phyloP scores from a whole-genome alignment of 805 yeast genomes.

The Wilhelminamyces savonicus region DNA sequence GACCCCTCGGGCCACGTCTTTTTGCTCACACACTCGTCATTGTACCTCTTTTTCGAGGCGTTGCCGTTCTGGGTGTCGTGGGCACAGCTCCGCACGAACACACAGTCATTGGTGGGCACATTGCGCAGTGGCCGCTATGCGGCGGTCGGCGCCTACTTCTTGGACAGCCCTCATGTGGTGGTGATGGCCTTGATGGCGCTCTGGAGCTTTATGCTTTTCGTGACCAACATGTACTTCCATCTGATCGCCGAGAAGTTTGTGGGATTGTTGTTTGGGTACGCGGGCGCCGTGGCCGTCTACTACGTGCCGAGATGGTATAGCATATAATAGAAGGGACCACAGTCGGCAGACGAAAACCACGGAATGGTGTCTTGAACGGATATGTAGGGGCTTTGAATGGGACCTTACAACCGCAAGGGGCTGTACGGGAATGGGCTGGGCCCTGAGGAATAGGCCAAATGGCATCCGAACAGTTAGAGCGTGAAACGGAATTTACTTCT shows the following conservation, averaged over 20 bases:
- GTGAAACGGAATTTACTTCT: no score
- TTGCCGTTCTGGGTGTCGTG: slow-evolving; percentile 32
- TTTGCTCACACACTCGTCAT: slow-evolving; percentile 58
- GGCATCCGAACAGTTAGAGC: no score
- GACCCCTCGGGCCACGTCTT: slow-evolving; percentile 96
- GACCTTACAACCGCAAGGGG: no score
- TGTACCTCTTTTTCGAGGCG: slow-evolving; percentile 63
- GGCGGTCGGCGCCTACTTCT: slow-evolving; percentile 4
- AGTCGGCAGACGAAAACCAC: no score
- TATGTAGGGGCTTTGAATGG: no score
- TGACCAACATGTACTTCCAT: slow-evolving; percentile 84
- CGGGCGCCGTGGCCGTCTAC: slow-evolving; percentile 45
- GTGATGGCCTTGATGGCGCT: slow-evolving; percentile 27
- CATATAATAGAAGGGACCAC: no score
- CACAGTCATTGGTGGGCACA: no score
- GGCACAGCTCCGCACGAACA: slow-evolving; percentile 1
- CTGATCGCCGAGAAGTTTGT: slow-evolving; percentile 66
- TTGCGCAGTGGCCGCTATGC: no score
- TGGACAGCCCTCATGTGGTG: slow-evolving; percentile 19
- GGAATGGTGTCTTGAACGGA: no score
- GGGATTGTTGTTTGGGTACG: slow-evolving; percentile 61
- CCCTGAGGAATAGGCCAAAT: no score
- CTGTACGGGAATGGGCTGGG: no score
- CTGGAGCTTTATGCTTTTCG: slow-evolving; percentile 85
- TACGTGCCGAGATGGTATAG: slow-evolving; percentile 28